phyloP scores from a whole-genome alignment of 176 grass and related monocot genomes.

The Oryza australiensis region DNA sequence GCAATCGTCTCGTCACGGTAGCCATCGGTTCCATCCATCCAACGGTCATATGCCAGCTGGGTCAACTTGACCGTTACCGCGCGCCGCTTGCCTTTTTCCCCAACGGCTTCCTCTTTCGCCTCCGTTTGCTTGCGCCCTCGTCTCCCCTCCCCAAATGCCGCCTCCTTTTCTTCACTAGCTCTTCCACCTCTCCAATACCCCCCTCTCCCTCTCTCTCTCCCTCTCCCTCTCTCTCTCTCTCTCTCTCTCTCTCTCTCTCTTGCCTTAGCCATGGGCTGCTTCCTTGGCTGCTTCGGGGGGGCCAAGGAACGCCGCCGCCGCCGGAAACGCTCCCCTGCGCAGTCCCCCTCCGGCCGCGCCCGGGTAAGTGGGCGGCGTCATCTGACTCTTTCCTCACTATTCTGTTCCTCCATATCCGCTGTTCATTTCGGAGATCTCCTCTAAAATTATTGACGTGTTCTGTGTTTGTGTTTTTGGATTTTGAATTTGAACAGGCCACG shows the following conservation, averaged over 20 bases:
- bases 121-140: neutral
- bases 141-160: constrained; percentile 26
- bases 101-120: constrained; percentile 26
- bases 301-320: constrained; percentile 57
- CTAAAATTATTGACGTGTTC: neutral
- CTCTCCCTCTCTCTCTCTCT: neutral
- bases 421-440: neutral
- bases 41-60: constrained; percentile 54
- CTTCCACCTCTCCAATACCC: neutral
- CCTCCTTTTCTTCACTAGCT: constrained; percentile 35
- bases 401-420: neutral
- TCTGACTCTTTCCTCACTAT: neutral
- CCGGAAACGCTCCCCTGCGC: constrained; percentile 58
- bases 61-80: constrained; percentile 58
- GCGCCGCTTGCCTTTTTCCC: constrained; percentile 5
- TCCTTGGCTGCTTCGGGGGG: constrained; percentile 93
- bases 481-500: constrained; percentile 30
- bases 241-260: too few species aligned
- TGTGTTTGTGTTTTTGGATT: neutral
- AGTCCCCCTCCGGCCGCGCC: constrained; percentile 43
- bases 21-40: constrained; percentile 27
- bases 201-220: neutral
- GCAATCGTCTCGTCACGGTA: neutral
- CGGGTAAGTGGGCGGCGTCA: constrained; percentile 33
- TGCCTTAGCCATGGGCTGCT: constrained; percentile 78